These are phyloP conservation scores for Penicillium longicatenatum DNA, from an alignment of 495 filamentous ascomycete genomes.

Conservation along the genomic window DNA sequence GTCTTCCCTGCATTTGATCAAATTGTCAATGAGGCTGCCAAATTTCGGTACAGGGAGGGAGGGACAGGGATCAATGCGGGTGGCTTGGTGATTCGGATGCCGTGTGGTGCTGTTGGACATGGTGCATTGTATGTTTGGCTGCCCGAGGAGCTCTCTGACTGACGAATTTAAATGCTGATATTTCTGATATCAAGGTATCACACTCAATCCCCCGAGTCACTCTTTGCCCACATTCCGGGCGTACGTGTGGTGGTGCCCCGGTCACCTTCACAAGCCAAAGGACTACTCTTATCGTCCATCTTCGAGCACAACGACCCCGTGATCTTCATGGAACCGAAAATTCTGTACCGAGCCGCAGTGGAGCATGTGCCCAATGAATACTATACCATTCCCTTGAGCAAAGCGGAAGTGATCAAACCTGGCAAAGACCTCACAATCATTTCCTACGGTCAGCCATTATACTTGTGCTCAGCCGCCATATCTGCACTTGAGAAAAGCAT, in stretches of 20 bases:
- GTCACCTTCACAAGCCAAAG: conserved; percentile 90
- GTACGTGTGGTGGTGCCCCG: conserved; percentile 88
- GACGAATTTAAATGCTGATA: conserved; percentile 56
- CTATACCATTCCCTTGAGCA: conserved; percentile 86
- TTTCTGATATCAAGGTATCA: conserved; percentile 69
- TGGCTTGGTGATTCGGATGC: conserved; percentile 91
- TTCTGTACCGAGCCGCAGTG: conserved; percentile 90
- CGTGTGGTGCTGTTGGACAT: conserved; percentile 92
- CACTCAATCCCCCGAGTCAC: conserved; percentile 87
- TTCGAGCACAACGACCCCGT: conserved; percentile 86
- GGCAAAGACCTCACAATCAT: conserved; percentile 85
- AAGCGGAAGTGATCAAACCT: conserved; percentile 83
- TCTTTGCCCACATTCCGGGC: conserved; percentile 92
- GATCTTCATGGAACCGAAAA: conserved; percentile 96
- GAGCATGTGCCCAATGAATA: conserved; percentile 89
- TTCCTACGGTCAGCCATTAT: conserved; percentile 90
- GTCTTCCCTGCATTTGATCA: conserved; percentile 97
- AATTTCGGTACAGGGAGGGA: conserved; percentile 87
- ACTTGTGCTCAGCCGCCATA: conserved; percentile 81
- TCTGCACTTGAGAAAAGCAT: conserved; percentile 78
- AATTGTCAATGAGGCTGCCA: conserved; percentile 95
- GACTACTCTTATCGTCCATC: conserved; percentile 75
- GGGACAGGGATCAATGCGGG: conserved; percentile 66
- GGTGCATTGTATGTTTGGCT: conserved; percentile 85
- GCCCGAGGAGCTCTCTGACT: conserved; percentile 44